Conservation (phyloP, 2,329 filamentous ascomycete genomes). For the Rachicladosporium sp. region DNA sequence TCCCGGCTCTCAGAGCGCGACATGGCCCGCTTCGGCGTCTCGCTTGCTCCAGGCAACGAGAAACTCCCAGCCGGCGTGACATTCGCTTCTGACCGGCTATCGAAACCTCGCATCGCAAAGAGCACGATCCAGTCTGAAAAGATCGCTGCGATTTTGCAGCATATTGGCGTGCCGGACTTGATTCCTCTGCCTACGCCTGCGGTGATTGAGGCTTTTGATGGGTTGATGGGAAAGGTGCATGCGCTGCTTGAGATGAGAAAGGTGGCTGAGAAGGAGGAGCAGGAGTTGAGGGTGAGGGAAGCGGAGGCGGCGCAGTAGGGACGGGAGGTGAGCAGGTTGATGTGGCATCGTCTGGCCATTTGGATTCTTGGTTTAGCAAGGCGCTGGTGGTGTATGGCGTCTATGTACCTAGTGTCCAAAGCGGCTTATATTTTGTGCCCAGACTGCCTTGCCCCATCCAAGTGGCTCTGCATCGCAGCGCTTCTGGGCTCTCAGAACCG, state of each 20-base stretch:
- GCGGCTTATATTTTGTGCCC: no score
- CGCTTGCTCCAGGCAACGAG: slow-evolving; percentile 52
- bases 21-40: slow-evolving; percentile 76
- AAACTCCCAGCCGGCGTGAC: slow-evolving; percentile 74
- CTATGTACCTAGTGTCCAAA: no score
- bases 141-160: slow-evolving; percentile 58
- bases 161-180: slow-evolving; percentile 57
- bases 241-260: slow-evolving; percentile 62
- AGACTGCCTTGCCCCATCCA: no score
- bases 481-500: no score
- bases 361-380: no score
- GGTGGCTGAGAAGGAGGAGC: slow-evolving; percentile 61
- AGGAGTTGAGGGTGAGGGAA: slow-evolving; percentile 48
- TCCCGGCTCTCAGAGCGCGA: slow-evolving; percentile 52
- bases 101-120: slow-evolving; percentile 67
- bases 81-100: slow-evolving; percentile 75
- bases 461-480: no score
- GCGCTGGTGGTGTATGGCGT: no score
- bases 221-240: slow-evolving; percentile 55
- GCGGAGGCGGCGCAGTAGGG: slow-evolving; percentile 19
- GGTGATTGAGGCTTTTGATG: slow-evolving; percentile 60
- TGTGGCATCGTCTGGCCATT: no score
- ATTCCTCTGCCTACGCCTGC: slow-evolving; percentile 63
- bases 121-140: slow-evolving; percentile 62
- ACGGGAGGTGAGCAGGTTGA: no score